These are phyloP conservation scores for Colletotrichum endophyticum DNA, from an alignment of 2,329 filamentous ascomycete species.

Conservation along the genomic window DNA sequence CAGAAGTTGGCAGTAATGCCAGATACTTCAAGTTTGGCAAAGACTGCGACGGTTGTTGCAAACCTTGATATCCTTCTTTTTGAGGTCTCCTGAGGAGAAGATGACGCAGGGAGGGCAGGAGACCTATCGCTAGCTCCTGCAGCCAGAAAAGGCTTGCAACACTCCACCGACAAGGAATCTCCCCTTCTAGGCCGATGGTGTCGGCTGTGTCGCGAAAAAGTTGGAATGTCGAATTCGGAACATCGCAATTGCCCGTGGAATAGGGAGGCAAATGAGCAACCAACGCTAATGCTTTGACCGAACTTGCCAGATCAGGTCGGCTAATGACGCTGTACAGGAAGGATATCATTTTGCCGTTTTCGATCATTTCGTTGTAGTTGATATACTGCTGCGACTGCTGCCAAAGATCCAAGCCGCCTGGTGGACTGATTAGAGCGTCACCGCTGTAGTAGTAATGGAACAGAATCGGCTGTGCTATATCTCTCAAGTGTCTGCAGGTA, in stretches of 20 bases:
- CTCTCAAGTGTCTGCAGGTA: background rate
- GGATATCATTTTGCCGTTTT: background rate
- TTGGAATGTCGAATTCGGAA: background rate
- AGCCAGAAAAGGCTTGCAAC: background rate
- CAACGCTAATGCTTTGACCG: background rate
- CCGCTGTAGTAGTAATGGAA: background rate
- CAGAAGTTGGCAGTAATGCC: background rate
- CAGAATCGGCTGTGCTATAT: background rate
- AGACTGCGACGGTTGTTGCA: background rate
- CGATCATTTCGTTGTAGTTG: background rate
- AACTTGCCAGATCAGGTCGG: background rate
- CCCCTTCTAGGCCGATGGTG: background rate
- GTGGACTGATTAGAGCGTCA: background rate
- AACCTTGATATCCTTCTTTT: background rate
- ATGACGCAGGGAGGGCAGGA: background rate
- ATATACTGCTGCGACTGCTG: no score
- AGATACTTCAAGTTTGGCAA: background rate
- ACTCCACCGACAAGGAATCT: background rate
- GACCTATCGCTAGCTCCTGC: background rate
- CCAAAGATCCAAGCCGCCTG: background rate
- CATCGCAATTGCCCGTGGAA: background rate
- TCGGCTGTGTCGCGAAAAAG: accelerated
- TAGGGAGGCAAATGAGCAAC: background rate
- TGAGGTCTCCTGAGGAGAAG: background rate
- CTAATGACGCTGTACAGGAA: background rate